Evolutionary conservation across 306 rosid genomes (phyloP).

Genomic region (Calophaca sinica): DNA sequence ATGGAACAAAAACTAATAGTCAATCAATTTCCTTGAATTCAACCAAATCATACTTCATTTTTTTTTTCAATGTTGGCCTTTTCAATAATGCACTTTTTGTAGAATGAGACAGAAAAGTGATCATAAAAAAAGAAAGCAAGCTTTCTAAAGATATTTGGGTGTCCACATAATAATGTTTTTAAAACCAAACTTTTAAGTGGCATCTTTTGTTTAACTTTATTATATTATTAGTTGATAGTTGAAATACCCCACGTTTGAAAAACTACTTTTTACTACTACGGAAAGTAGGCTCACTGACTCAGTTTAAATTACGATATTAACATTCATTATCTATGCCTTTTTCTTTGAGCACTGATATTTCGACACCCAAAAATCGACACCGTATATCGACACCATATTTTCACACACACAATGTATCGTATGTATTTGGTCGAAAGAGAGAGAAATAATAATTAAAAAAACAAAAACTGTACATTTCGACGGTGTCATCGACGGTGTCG

Average conservation of each 20-base stretch:
- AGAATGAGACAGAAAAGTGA: constrained; percentile 46
- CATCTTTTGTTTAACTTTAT: constrained; percentile 14
- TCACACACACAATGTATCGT: no score
- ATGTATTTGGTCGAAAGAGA: no score
- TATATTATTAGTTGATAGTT: not conserved
- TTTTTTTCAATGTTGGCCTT: constrained; percentile 25
- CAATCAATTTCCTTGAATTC: constrained; percentile 45
- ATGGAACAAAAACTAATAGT: constrained; percentile 32
- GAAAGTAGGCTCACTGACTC: no score
- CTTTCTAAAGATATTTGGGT: constrained; percentile 40
- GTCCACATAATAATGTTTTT: constrained; percentile 48
- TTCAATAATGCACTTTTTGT: constrained; percentile 28
- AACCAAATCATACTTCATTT: constrained; percentile 52
- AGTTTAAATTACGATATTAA: no score
- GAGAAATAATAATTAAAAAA: no score
- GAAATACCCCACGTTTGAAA: constrained; percentile 21
- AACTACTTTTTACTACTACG: no score
- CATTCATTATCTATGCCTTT: no score
- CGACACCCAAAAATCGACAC: no score
- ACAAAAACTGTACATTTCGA: no score
- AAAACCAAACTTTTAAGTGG: constrained; percentile 12
- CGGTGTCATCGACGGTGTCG: no score
- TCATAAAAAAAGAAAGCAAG: constrained; percentile 3
- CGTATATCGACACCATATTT: no score
- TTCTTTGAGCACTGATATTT: no score